Conservation (phyloP, 805 yeast genomes). For the Cyberlindnera lachancei region DNA sequence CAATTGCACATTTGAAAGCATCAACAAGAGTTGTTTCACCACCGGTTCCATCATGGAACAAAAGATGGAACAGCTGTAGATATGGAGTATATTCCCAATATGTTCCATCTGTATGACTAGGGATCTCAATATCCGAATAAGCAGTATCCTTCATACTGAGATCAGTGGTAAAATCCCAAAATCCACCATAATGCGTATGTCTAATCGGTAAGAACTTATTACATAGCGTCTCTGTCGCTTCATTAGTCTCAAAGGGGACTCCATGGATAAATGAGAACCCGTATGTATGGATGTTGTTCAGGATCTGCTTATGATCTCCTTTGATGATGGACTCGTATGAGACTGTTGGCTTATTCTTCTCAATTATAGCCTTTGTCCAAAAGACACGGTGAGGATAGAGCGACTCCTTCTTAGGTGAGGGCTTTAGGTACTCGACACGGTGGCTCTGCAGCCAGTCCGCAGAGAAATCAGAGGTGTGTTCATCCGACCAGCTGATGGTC, state of each 20-base stretch:
- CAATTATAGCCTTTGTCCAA: constrained; percentile 40
- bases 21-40: constrained; percentile 65
- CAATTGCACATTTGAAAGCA: constrained; percentile 53
- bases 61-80: constrained; percentile 57
- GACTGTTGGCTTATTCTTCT: constrained; percentile 20
- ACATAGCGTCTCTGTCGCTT: constrained; percentile 49
- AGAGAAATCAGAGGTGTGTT: constrained; percentile 14
- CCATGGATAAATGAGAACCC: constrained; percentile 58
- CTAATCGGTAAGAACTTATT: constrained; percentile 52
- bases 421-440: constrained; percentile 28
- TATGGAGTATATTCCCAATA: constrained; percentile 73
- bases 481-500: constrained; percentile 11
- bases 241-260: constrained; percentile 54
- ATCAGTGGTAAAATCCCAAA: constrained; percentile 73
- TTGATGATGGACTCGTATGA: constrained; percentile 41
- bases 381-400: constrained; percentile 30
- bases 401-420: constrained; percentile 23
- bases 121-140: constrained; percentile 58
- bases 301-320: constrained; percentile 13
- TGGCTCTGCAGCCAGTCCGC: constrained; percentile 17
- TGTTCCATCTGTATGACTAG: constrained; percentile 66
- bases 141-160: constrained; percentile 64
- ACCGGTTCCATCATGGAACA: constrained; percentile 57
- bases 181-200: constrained; percentile 73
- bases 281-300: constrained; percentile 23